Evolutionary conservation across 2,329 filamentous ascomycete genomes (phyloP).

Genomic region (Penicillium vulpinum): DNA sequence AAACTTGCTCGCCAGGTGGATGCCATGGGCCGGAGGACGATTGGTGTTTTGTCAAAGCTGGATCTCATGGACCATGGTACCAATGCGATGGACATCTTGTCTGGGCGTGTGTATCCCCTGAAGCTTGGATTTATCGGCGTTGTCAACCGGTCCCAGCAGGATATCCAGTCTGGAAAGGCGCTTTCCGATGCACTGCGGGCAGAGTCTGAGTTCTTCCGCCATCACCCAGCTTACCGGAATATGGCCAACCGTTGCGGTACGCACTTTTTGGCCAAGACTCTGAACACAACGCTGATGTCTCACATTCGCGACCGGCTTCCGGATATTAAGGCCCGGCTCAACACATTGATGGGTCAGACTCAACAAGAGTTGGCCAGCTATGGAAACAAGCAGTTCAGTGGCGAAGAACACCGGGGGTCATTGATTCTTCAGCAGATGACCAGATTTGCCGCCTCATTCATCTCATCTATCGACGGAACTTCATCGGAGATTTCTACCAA

Average conservation of each 20-base stretch:
- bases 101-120: slow-evolving; percentile 90
- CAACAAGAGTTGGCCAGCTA: slow-evolving; percentile 98
- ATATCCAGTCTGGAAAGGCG: slow-evolving; percentile 95
- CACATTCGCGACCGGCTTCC: slow-evolving; percentile 95
- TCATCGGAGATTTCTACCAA: slow-evolving; percentile 99
- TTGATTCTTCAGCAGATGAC: slow-evolving; percentile 98
- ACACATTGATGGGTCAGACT: slow-evolving; percentile 99
- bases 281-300: slow-evolving; percentile 92
- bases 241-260: slow-evolving; percentile 93
- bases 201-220: slow-evolving; percentile 92
- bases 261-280: slow-evolving; percentile 87
- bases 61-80: slow-evolving; percentile 99
- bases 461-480: slow-evolving; percentile 97
- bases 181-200: slow-evolving; percentile 86
- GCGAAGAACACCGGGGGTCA: slow-evolving; percentile 93
- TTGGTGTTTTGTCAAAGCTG: slow-evolving; percentile 94
- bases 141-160: slow-evolving; percentile 96
- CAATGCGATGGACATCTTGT: slow-evolving; percentile 96
- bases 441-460: slow-evolving; percentile 94
- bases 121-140: slow-evolving; percentile 98
- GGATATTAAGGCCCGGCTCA: slow-evolving; percentile 96
- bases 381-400: slow-evolving; percentile 95
- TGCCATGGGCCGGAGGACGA: slow-evolving; percentile 87
- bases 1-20: slow-evolving; percentile 98
- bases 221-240: slow-evolving; percentile 95